A percentile compares a stretch with the other conserved stretches of the same genome.
These are phyloP conservation scores for Sporothrix inflata DNA, from an alignment of 2,329 filamentous ascomycete genomes.

Conservation along the genomic window DNA sequence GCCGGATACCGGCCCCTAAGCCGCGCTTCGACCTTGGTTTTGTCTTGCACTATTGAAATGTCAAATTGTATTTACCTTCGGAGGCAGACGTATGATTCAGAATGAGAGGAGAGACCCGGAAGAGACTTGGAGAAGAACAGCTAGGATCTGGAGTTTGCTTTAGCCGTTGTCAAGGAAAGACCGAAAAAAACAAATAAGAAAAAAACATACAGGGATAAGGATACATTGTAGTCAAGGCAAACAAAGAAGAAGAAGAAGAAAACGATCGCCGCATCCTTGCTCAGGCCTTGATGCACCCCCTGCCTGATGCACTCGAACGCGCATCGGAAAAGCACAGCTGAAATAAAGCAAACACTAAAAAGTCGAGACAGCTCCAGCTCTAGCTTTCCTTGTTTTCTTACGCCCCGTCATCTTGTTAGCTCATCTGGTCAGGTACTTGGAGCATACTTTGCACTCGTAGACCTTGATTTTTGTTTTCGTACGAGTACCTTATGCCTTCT, in stretches of 20 bases:
- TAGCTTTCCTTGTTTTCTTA: neutral
- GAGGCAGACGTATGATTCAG: no score
- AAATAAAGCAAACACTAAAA: neutral
- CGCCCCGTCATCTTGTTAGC: neutral
- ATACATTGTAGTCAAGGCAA: no score
- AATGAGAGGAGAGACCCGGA: no score
- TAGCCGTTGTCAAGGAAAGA: neutral
- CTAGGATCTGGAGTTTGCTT: no score
- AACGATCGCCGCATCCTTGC: neutral
- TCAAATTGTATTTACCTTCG: no score
- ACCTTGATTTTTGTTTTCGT: neutral
- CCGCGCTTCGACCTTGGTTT: no score
- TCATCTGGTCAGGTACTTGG: neutral
- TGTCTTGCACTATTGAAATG: no score
- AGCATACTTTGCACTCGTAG: neutral
- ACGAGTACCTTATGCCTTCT: neutral
- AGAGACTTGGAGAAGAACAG: no score
- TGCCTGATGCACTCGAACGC: neutral
- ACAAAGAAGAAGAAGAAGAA: neutral
- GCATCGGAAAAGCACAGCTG: neutral
- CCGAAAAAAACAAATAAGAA: no score
- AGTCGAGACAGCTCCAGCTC: neutral
- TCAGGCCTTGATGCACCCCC: neutral
- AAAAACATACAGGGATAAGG: no score
- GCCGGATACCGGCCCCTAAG: neutral